Percentiles rank a stretch among this genome's conserved stretches.
Evolutionary conservation across 2,329 filamentous ascomycete genomes (phyloP).

Genomic region (Penicillium expansum): DNA sequence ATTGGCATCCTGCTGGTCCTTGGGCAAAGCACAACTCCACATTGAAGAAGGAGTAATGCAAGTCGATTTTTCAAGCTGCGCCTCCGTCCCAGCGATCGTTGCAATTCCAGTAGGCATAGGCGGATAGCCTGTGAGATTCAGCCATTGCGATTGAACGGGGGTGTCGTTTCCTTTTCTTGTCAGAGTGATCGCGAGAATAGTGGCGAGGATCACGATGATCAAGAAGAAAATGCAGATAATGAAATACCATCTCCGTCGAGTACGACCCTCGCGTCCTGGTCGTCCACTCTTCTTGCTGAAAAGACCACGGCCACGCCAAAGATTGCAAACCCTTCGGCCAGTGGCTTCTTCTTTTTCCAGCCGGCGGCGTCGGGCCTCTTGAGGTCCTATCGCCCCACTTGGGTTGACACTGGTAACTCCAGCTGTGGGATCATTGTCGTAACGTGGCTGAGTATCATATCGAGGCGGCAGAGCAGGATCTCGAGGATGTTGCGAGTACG

Average conservation of each 20-base stretch:
- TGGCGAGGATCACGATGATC: conserved; percentile 55
- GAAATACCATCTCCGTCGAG: conserved; percentile 60
- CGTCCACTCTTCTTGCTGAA: conserved; percentile 62
- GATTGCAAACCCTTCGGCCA: conserved; percentile 57
- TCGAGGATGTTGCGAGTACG: conserved; percentile 37
- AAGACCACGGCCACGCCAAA: conserved; percentile 65
- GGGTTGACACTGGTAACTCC: conserved; percentile 25
- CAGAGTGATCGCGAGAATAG: conserved; percentile 59
- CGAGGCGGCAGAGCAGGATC: conserved; percentile 25
- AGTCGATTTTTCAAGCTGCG: conserved; percentile 59
- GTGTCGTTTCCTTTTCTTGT: conserved; percentile 45
- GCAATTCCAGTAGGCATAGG: conserved; percentile 80
- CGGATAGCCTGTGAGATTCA: conserved; percentile 83
- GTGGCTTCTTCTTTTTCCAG: conserved; percentile 65
- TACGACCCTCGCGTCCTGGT: conserved; percentile 61
- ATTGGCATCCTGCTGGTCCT: conserved; percentile 67
- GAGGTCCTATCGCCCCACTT: conserved; percentile 30
- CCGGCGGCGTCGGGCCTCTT: conserved; percentile 54
- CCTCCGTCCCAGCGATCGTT: conserved; percentile 72
- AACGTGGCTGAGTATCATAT: conserved; percentile 21
- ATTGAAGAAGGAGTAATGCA: conserved; percentile 71
- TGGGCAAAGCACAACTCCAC: conserved; percentile 85
- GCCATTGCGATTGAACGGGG: conserved; percentile 59
- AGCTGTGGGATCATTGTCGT: conserved; percentile 20
- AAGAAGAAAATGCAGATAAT: conserved; percentile 53